A percentile compares a stretch with the other conserved stretches of the same genome.
phyloP scores from a whole-genome alignment of 129 eudicot species.

The Erigeron canadensis region DNA sequence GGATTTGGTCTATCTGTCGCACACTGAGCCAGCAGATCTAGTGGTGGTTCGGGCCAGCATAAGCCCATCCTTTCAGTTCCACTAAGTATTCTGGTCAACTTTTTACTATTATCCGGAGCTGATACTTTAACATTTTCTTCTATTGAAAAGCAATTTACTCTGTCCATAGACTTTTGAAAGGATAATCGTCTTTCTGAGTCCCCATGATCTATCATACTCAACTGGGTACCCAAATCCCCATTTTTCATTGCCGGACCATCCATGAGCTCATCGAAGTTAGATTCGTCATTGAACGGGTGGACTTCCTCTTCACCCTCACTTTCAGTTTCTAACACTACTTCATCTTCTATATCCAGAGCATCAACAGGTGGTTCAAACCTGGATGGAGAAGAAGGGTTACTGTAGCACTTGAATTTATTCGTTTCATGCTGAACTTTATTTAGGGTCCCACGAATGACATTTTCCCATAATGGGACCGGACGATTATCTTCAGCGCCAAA shows the following conservation, averaged over 20 bases:
- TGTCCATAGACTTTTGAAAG: constrained; percentile 56
- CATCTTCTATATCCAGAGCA: constrained; percentile 76
- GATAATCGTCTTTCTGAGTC: constrained; percentile 47
- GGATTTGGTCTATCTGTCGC: constrained; percentile 57
- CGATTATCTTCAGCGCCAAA: constrained; percentile 91
- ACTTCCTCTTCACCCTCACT: constrained; percentile 82
- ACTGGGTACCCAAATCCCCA: background rate
- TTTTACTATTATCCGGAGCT: constrained; percentile 17
- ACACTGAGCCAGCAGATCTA: constrained; percentile 65
- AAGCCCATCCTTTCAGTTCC: constrained; percentile 82
- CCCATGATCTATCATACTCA: constrained; percentile 21
- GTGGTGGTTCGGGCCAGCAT: constrained; percentile 93
- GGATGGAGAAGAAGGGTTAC: constrained; percentile 95
- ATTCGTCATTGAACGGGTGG: constrained; percentile 63
- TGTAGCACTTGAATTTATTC: constrained; percentile 63
- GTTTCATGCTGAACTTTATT: constrained; percentile 47
- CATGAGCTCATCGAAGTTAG: constrained; percentile 45
- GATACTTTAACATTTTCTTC: constrained; percentile 35
- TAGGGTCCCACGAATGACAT: constrained; percentile 72
- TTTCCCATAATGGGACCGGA: constrained; percentile 84
- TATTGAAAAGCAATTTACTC: constrained; percentile 48
- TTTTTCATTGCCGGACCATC: constrained; percentile 27
- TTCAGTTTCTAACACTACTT: constrained; percentile 62
- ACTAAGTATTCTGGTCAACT: constrained; percentile 54
- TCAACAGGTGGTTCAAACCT: constrained; percentile 73